Evolutionary conservation across 345 rosid genomes (phyloP).

Genomic region (Brassica incana): DNA sequence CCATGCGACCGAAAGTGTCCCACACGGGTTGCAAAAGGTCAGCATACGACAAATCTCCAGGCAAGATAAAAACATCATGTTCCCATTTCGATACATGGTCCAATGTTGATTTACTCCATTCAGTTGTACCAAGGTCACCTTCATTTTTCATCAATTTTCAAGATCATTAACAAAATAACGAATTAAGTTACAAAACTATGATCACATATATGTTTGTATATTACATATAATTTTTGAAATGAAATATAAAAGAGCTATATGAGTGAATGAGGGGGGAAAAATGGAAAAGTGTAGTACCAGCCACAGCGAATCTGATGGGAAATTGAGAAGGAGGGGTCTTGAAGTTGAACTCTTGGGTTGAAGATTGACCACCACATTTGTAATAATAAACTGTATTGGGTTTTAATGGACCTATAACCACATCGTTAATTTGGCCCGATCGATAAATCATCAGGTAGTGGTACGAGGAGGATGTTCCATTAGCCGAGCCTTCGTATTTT

Average conservation of each 20-base stretch:
- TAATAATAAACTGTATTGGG: constrained; percentile 64
- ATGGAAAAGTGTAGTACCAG: constrained; percentile 45
- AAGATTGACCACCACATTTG: constrained; percentile 47
- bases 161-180: neutral
- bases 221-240: neutral
- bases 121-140: constrained; percentile 87
- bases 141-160: constrained; percentile 1
- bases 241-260: neutral
- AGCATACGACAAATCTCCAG: constrained; percentile 80
- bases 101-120: constrained; percentile 64
- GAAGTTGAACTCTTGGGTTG: constrained; percentile 49
- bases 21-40: constrained; percentile 49
- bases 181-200: neutral
- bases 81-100: constrained; percentile 56
- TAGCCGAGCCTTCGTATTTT: constrained; percentile 32
- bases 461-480: constrained; percentile 51
- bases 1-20: constrained; percentile 75
- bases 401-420: constrained; percentile 59
- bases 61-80: constrained; percentile 63
- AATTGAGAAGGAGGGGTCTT: constrained; percentile 63
- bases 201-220: neutral
- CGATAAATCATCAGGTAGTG: constrained; percentile 39
- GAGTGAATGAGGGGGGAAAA: neutral
- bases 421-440: constrained; percentile 68
- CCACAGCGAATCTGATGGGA: constrained; percentile 62